Conservation (phyloP, 495 filamentous ascomycete species). For the Xylaria cubensis region DNA sequence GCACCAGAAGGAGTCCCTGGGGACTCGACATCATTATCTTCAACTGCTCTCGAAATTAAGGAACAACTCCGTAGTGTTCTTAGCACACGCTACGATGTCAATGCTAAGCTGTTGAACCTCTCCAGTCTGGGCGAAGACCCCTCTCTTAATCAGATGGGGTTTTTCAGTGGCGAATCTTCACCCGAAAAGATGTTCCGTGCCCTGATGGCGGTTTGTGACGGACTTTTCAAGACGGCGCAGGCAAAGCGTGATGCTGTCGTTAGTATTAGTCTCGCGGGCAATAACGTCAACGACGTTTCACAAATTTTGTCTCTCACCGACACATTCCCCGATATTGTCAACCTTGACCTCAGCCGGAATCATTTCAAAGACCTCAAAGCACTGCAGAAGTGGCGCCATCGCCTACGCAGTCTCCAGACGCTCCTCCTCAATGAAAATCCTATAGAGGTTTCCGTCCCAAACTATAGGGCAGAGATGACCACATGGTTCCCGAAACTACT, state of each 20-base stretch:
- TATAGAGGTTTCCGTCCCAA: slow-evolving; percentile 64
- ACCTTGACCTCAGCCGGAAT: slow-evolving; percentile 85
- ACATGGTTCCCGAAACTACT: slow-evolving; percentile 82
- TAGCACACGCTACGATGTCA: slow-evolving; percentile 71
- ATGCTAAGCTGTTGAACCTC: slow-evolving; percentile 77
- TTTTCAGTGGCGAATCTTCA: slow-evolving; percentile 73
- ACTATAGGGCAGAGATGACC: slow-evolving; percentile 72
- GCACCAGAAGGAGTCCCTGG: slow-evolving; percentile 40
- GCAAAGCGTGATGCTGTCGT: slow-evolving; percentile 74
- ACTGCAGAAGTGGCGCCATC: slow-evolving; percentile 75
- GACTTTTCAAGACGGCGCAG: slow-evolving; percentile 67
- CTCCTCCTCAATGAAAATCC: slow-evolving; percentile 80
- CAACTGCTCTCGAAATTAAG: slow-evolving; percentile 53
- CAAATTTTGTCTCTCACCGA: slow-evolving; percentile 74
- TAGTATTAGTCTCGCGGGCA: slow-evolving; percentile 78
- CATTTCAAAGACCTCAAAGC: slow-evolving; percentile 71
- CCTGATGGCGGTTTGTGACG: slow-evolving; percentile 80
- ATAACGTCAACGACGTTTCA: slow-evolving; percentile 71
- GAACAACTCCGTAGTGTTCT: slow-evolving; percentile 62
- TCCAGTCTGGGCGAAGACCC: slow-evolving; percentile 74
- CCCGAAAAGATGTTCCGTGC: slow-evolving; percentile 89
- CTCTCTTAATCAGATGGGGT: slow-evolving; percentile 70
- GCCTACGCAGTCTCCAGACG: slow-evolving; percentile 78
- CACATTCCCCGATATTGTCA: slow-evolving; percentile 81
- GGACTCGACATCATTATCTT: slow-evolving; percentile 38